phyloP scores from a whole-genome alignment of 2,329 filamentous ascomycete species.

The Pseudogymnoascus sp. region DNA sequence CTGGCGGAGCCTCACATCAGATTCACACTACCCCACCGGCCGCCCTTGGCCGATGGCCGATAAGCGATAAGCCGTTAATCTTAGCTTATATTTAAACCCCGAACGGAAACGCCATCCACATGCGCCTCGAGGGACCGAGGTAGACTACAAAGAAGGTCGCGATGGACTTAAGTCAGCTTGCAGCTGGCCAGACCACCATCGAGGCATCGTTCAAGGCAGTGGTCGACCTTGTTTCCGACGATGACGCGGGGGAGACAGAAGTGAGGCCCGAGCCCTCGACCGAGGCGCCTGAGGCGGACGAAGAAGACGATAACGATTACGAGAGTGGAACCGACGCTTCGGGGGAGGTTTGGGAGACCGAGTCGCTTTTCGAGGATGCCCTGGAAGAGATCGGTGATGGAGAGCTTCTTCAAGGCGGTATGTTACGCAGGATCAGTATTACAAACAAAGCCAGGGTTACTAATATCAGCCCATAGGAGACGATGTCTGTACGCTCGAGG shows the following conservation, averaged over 20 bases:
- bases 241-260: neutral
- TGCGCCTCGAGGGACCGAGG: conserved; percentile 14
- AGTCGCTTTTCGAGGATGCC: conserved; percentile 41
- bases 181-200: conserved; percentile 28
- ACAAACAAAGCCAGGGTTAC: neutral
- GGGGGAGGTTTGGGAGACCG: conserved; percentile 32
- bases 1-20: neutral
- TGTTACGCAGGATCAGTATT: conserved; percentile 13
- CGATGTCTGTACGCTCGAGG: conserved; percentile 53
- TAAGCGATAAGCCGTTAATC: conserved; percentile 5
- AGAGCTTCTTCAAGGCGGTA: conserved; percentile 36
- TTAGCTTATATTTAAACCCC: conserved; percentile 7
- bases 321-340: conserved; percentile 10
- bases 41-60: neutral
- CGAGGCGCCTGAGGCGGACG: conserved; percentile 13
- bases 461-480: conserved; percentile 4
- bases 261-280: neutral
- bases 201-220: conserved; percentile 26
- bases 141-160: conserved; percentile 22
- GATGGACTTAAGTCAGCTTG: conserved; percentile 28
- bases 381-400: conserved; percentile 42
- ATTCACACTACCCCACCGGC: neutral
- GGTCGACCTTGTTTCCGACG: conserved; percentile 15
- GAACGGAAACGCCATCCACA: conserved; percentile 13
- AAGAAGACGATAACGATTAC: conserved; percentile 14